Evolutionary conservation across 768 basidiomycete genomes (phyloP).

Genomic region (Lepiota brunneoincarnata): DNA sequence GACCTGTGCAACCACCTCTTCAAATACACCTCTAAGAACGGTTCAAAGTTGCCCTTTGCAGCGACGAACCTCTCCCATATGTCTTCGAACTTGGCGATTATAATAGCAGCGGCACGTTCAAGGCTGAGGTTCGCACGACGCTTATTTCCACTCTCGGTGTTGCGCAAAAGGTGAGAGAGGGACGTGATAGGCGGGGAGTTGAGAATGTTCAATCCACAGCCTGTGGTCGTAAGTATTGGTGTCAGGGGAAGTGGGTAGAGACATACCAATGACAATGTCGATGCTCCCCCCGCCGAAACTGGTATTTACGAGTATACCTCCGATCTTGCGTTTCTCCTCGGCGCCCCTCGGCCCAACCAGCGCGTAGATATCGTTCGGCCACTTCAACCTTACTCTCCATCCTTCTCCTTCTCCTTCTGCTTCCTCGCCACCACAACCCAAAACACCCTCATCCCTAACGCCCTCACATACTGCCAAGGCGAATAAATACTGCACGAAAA

Average conservation of each 20-base stretch:
- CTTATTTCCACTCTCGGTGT: conserved; percentile 28
- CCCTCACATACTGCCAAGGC: conserved; percentile 85
- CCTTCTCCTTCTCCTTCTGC: conserved; percentile 7
- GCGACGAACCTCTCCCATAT: conserved; percentile 77
- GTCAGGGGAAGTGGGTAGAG: background rate
- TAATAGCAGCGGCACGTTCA: conserved; percentile 72
- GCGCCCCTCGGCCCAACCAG: conserved; percentile 41
- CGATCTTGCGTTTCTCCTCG: conserved; percentile 71
- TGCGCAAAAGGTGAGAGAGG: conserved; percentile 58
- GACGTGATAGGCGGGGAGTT: conserved; percentile 84
- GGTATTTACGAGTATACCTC: conserved; percentile 90
- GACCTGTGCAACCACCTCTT: conserved; percentile 90
- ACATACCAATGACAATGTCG: conserved; percentile 78
- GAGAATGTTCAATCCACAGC: conserved; percentile 85
- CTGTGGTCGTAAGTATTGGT: conserved; percentile 35
- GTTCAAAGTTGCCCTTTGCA: conserved; percentile 67
- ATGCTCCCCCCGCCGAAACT: conserved; percentile 72
- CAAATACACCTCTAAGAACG: conserved; percentile 80
- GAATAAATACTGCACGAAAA: conserved; percentile 93
- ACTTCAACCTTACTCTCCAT: conserved; percentile 71
- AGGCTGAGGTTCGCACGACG: conserved; percentile 43
- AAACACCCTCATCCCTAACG: conserved; percentile 60
- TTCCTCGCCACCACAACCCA: conserved; percentile 47
- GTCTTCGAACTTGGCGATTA: conserved; percentile 72
- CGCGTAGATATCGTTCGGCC: conserved; percentile 97